phyloP scores from a whole-genome alignment of 345 rosid species.

The Populus euphratica region DNA sequence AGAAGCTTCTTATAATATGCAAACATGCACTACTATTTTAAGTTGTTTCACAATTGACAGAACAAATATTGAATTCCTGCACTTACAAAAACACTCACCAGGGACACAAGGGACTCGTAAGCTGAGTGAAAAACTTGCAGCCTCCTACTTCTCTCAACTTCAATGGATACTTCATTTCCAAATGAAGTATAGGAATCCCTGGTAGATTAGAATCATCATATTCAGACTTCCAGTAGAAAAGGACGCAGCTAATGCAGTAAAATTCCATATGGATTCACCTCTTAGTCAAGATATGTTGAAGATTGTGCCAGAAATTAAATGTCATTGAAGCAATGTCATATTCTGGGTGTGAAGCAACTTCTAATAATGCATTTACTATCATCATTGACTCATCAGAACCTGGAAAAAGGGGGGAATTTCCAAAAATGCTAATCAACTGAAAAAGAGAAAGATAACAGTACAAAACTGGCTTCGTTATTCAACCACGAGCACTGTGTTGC shows the following conservation, averaged over 20 bases:
- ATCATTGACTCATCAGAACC: constrained; percentile 88
- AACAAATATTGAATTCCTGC: neutral
- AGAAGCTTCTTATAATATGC: neutral
- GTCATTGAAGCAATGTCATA: constrained; percentile 99
- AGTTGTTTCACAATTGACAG: neutral
- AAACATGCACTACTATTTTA: neutral
- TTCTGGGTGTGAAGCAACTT: constrained; percentile 92
- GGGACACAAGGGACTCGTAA: constrained; percentile 78
- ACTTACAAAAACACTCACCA: constrained; percentile 53
- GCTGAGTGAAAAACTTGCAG: constrained; percentile 68
- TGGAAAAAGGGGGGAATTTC: constrained; percentile 21
- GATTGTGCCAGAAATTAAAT: constrained; percentile 98
- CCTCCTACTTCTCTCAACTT: constrained; percentile 81
- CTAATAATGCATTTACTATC: constrained; percentile 80
- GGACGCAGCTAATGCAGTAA: constrained; percentile 10
- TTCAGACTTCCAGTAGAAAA: constrained; percentile 20
- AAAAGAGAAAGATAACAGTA: constrained; percentile 10
- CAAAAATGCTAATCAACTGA: constrained; percentile 1
- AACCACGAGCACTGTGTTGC: constrained; percentile 7
- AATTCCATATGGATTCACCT: constrained; percentile 47
- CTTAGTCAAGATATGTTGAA: constrained; percentile 76
- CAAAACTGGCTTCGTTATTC: constrained; percentile 8
- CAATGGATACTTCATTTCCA: constrained; percentile 65
- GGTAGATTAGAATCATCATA: constrained; percentile 26
- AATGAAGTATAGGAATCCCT: constrained; percentile 74